These are phyloP conservation scores for Nannochloropsis gaditana DNA, from an alignment of 108 stramenopile species.

Conservation along the genomic window DNA sequence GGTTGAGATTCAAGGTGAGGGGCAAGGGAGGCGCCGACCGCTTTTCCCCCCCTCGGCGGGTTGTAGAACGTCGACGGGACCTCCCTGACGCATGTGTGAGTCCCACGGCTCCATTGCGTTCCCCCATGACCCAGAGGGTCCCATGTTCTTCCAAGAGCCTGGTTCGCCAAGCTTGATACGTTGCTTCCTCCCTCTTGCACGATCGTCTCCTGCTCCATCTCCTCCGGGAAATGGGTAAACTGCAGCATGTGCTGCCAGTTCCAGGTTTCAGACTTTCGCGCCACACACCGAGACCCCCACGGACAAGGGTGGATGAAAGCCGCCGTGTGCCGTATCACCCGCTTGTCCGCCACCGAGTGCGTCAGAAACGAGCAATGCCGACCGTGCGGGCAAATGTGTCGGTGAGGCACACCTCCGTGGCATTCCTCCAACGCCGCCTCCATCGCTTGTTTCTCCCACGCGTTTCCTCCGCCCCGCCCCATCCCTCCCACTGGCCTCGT, in stretches of 20 bases:
- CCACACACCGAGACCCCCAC: background rate
- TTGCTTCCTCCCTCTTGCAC: background rate
- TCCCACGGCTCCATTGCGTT: too few relatives aligned
- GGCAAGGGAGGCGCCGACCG: too few relatives aligned
- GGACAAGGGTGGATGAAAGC: background rate
- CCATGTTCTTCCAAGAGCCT: too few relatives aligned
- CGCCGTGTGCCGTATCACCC: background rate
- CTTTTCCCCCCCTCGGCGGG: too few relatives aligned
- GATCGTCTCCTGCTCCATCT: background rate
- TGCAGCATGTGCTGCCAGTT: slow-evolving; percentile 4
- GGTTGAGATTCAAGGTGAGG: too few relatives aligned
- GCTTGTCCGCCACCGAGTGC: background rate
- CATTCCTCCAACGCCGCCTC: background rate
- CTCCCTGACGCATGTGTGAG: too few relatives aligned
- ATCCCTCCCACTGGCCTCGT: background rate
- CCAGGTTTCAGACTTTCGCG: background rate
- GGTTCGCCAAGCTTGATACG: background rate
- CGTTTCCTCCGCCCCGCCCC: background rate
- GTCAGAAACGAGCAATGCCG: background rate
- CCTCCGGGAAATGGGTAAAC: background rate
- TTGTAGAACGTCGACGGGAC: too few relatives aligned
- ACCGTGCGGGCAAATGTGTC: background rate
- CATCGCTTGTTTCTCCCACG: background rate
- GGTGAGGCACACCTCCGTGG: background rate
- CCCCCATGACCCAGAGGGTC: too few relatives aligned